phyloP scores from a whole-genome alignment of 768 basidiomycete genomes.

The Russula ochroleuca region DNA sequence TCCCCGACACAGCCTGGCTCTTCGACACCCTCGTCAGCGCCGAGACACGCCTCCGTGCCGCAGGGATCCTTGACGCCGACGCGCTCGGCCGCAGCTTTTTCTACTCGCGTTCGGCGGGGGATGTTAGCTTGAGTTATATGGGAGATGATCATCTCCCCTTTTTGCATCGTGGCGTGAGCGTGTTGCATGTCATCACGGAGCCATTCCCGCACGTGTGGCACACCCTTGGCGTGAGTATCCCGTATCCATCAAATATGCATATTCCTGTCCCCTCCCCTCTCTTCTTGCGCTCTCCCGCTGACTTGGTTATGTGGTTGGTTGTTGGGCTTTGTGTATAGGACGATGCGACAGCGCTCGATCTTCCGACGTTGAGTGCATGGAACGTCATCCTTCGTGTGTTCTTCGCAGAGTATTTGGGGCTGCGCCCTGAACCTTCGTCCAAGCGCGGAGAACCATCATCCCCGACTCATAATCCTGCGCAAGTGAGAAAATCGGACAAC shows the following conservation, averaged over 20 bases:
- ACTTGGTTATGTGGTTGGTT: neutral
- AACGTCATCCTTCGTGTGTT: conserved; percentile 84
- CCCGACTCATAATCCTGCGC: conserved; percentile 3
- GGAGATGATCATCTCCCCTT: conserved; percentile 96
- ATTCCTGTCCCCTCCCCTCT: neutral
- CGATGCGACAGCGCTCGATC: conserved; percentile 79
- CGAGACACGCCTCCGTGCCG: conserved; percentile 68
- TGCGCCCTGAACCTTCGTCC: conserved; percentile 44
- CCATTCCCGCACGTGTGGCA: conserved; percentile 95
- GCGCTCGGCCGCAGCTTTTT: conserved; percentile 60
- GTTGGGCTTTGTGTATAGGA: conserved; percentile 49
- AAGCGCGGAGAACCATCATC: conserved; percentile 11
- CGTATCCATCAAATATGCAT: neutral
- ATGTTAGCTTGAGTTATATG: conserved; percentile 53
- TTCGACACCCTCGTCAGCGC: conserved; percentile 70
- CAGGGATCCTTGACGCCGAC: conserved; percentile 49
- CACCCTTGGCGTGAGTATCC: conserved; percentile 53
- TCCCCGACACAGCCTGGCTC: conserved; percentile 87
- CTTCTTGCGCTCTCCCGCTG: conserved; percentile 11
- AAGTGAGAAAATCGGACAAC: conserved; percentile 18
- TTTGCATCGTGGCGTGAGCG: conserved; percentile 70
- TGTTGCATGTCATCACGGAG: conserved; percentile 84
- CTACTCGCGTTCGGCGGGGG: conserved; percentile 41
- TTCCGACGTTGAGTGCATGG: conserved; percentile 86
- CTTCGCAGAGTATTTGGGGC: conserved; percentile 81